Conservation (phyloP, 2,329 filamentous ascomycete genomes). For the Penicillium hordei region DNA sequence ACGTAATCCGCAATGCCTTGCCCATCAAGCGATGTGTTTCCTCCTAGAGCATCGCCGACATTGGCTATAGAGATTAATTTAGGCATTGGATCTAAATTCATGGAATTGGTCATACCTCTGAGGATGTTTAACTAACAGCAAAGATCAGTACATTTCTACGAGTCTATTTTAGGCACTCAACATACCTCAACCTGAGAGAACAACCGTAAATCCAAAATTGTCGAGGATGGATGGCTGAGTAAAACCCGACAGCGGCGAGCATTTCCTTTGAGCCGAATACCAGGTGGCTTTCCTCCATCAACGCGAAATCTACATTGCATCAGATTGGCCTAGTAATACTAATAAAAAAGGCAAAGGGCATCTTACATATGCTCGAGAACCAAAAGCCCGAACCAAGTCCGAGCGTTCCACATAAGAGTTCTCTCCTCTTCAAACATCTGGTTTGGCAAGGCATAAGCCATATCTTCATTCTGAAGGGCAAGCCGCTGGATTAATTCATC, state of each 20-base stretch:
- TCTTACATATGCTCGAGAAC: constrained; percentile 52
- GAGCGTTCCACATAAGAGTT: constrained; percentile 44
- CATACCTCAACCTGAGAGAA: constrained; percentile 53
- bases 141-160: constrained; percentile 7
- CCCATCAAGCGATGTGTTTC: constrained; percentile 28
- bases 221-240: constrained; percentile 46
- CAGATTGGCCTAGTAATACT: background rate
- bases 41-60: constrained; percentile 39
- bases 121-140: constrained; percentile 44
- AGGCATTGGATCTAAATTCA: background rate
- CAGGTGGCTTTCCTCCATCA: constrained; percentile 48
- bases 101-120: constrained; percentile 26
- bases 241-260: constrained; percentile 49
- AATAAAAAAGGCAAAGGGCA: background rate
- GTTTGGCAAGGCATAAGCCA: constrained; percentile 12
- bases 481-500: constrained; percentile 38
- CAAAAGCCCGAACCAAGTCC: constrained; percentile 55
- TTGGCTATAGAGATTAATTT: constrained; percentile 27
- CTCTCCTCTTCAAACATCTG: constrained; percentile 18
- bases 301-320: constrained; percentile 36
- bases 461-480: constrained; percentile 27
- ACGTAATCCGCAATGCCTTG: constrained; percentile 44
- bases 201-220: constrained; percentile 52
- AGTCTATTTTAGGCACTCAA: background rate
- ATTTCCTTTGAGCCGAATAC: constrained; percentile 40